Evolutionary conservation across 2,329 filamentous ascomycete genomes (phyloP), one percentile per base, ranked within the genome.

Genomic region (Claviceps purpurea): DNA sequence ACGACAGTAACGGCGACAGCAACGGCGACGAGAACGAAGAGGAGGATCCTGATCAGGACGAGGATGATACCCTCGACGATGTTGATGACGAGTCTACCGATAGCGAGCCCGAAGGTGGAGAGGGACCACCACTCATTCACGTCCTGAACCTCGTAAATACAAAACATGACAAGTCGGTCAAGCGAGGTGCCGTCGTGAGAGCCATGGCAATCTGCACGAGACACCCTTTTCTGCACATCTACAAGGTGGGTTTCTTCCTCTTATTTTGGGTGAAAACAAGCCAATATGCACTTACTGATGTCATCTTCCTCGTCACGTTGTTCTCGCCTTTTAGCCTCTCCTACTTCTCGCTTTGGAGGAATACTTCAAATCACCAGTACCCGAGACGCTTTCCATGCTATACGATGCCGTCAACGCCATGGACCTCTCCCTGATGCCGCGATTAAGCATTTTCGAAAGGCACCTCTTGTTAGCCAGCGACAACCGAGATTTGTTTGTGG

Each of bases 161-260:
- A 7, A 97, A 97, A 68, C 89, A 95, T 66, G 93, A 98, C 72
- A 91, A 87, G 63, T 85, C 85, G 20, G 88, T 88, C 47, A 94
- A 93, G 70, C 84, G 93, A 77, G 93, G 93, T 54, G 93, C 93
- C 20, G 78, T 96, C 49, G 91, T 97, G 54, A 97, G 97, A 66
- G 89, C 93, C 43, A 98, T 98, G 93, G 93, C 93, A 34, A 96
- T 98, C 59, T 98, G 93, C 73, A 98, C 93, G 7, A 78, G 93
- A 44, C 93, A 98, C 73, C 90, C 93, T 3, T 98, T 98, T 68
- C 72, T 98, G 59, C 93, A 98, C 69, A 98, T 98, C 57, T 98
- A 98, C 73, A 98, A 98, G 78, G 87, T 85, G 66, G 58, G 73
- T 11, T 65, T 40, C 34, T 45, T 46, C 18, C 18, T 40, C 41